Base-by-base conservation (phyloP, 208 protist genomes). In the Leishmania turanica region DNA sequence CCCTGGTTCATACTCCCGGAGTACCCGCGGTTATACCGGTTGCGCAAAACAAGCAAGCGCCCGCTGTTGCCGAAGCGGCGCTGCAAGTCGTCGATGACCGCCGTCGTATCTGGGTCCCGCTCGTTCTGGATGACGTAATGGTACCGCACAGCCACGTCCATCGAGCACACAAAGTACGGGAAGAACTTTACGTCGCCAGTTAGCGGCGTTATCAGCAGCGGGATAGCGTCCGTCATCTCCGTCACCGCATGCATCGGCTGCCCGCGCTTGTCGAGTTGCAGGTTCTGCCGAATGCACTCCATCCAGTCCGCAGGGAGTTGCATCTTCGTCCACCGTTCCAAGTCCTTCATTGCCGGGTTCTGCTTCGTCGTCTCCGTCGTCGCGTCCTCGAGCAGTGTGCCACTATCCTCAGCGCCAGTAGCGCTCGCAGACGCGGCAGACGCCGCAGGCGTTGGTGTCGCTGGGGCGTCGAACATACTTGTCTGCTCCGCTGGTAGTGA, bases 111-210 rank as follows among this genome's bases (percentile, higher is more conserved):
- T 27, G 78, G 3, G 56, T 89, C 80, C 40, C 73, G 68, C 47
- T 83, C 80, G 78, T 91, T 91, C 65, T 83, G 85, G 27, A 91
- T 71, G n/a, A 91, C 56, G 31, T 84, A 58, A 75, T 87, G 83
- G 66, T 83, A 86, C 37, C 88, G 82, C 40, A 91, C 81, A 7
- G 88, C 77, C n/a, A 89, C 88, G 40, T 77, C 84, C 45, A 91
- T 68, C 37, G 81, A 84, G 85, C 85, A 88, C 56, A 87, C 68
- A 24, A 91, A 73, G 64, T 81, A 80, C 34, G 74, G 81, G 47
- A 91, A 86, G 68, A 87, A 83, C 51, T 58, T 21, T 69, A 77
- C 84, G 47, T 91, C 88, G 60, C 81, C 78, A 64, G 80, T 89
- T 51, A 91, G 77, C 42, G 88, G 88, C 37, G 82, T 84, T 47